phyloP scores from a whole-genome alignment of 352 stramenopile genomes.

The Phytopythium aichiense region DNA sequence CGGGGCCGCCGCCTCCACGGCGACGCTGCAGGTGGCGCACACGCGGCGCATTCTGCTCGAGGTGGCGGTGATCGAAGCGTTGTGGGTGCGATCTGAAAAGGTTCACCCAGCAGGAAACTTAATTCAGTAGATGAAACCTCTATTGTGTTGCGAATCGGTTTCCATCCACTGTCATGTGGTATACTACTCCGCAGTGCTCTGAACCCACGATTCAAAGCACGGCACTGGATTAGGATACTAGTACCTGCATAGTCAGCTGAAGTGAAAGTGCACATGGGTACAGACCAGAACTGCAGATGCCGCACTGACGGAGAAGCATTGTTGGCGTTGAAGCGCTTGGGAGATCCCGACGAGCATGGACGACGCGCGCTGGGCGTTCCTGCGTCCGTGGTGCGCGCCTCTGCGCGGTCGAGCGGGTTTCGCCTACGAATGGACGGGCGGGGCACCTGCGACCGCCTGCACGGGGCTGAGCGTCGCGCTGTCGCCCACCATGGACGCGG shows the following conservation, averaged over 20 bases:
- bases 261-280: too few species aligned
- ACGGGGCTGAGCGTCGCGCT: neutral
- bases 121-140: too few species aligned
- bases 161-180: too few species aligned
- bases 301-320: neutral
- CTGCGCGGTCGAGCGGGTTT: neutral
- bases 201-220: too few species aligned
- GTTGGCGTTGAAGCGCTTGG: neutral
- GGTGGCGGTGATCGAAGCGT: too few species aligned
- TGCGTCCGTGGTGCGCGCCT: neutral
- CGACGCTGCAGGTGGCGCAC: slow-evolving; percentile 27
- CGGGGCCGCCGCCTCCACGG: neutral
- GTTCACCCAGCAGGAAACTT: too few species aligned
- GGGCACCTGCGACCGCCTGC: neutral
- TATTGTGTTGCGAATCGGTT: too few species aligned
- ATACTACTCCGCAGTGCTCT: too few species aligned
- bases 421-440: neutral
- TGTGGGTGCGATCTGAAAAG: too few species aligned
- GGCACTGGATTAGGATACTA: too few species aligned
- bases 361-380: neutral
- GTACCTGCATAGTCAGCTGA: too few species aligned
- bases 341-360: neutral
- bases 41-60: slow-evolving; percentile 20
- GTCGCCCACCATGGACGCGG: neutral
- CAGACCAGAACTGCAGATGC: too few species aligned